Conservation (phyloP, 805 yeast species). For the Myxozyma kluyveri region DNA sequence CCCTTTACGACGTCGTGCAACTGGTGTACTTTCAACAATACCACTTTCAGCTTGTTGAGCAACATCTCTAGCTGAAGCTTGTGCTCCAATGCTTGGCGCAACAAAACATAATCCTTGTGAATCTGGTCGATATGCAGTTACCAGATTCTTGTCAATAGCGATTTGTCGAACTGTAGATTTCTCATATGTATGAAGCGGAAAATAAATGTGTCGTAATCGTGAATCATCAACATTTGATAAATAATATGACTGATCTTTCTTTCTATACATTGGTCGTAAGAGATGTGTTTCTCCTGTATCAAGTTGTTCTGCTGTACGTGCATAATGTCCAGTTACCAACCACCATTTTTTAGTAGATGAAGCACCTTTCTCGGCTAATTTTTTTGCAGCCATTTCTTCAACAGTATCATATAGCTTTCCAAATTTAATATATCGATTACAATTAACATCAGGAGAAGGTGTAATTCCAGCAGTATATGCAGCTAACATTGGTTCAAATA, state of each 20-base stretch:
- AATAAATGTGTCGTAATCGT: slow-evolving; percentile 50
- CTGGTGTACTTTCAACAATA: neutral
- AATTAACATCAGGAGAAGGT: slow-evolving; percentile 92
- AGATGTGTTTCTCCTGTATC: slow-evolving; percentile 45
- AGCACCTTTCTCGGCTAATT: slow-evolving; percentile 18
- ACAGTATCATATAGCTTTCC: slow-evolving; percentile 64
- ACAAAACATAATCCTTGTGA: slow-evolving; percentile 96
- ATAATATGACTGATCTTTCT: slow-evolving; percentile 90
- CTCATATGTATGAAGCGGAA: slow-evolving; percentile 77
- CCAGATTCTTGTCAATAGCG: slow-evolving; percentile 55
- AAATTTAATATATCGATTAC: slow-evolving; percentile 83
- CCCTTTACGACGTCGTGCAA: slow-evolving; percentile 11
- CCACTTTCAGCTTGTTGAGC: slow-evolving; percentile 15
- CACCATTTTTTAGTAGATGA: slow-evolving; percentile 52
- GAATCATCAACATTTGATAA: slow-evolving; percentile 60
- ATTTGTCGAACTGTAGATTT: slow-evolving; percentile 72
- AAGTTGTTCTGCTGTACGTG: slow-evolving; percentile 30
- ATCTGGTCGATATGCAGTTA: slow-evolving; percentile 78
- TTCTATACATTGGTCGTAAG: slow-evolving; percentile 54
- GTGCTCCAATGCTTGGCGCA: slow-evolving; percentile 39
- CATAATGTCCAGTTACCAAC: slow-evolving; percentile 73
- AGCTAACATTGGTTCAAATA: slow-evolving; percentile 87
- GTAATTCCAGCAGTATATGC: slow-evolving; percentile 70
- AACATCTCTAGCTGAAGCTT: slow-evolving; percentile 9
- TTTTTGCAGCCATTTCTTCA: slow-evolving; percentile 38